Evolutionary conservation across 495 filamentous ascomycete genomes (phyloP).

Genomic region (Ascobolus immersus): DNA sequence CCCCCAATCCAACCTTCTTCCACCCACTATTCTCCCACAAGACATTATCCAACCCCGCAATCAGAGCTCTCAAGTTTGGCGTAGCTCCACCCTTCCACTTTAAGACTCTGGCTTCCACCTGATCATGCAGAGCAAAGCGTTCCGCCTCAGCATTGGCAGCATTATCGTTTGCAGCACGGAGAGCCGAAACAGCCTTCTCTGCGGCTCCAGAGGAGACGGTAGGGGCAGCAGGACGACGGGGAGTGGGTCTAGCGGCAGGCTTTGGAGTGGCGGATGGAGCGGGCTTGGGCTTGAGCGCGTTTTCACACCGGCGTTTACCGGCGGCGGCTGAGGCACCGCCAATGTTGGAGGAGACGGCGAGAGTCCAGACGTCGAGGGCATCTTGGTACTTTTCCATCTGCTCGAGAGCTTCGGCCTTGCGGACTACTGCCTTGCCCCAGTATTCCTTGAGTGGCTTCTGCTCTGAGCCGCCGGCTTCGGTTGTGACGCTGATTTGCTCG

Average conservation of each 20-base stretch:
- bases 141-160: constrained; percentile 71
- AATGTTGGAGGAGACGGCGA: constrained; percentile 57
- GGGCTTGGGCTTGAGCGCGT: constrained; percentile 40
- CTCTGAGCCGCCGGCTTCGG: constrained; percentile 24
- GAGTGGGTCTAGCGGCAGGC: constrained; percentile 15
- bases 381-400: constrained; percentile 85
- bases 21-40: constrained; percentile 80
- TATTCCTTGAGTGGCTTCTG: constrained; percentile 76
- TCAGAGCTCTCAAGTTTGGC: constrained; percentile 68
- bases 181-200: constrained; percentile 42
- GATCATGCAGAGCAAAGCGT: constrained; percentile 66
- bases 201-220: constrained; percentile 16
- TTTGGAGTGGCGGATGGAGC: constrained; percentile 19
- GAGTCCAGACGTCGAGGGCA: constrained; percentile 52
- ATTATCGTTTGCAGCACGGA: constrained; percentile 58
- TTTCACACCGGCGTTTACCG: constrained; percentile 75
- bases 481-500: constrained; percentile 50
- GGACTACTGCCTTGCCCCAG: constrained; percentile 71
- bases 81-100: constrained; percentile 72
- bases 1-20: constrained; percentile 88
- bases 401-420: constrained; percentile 87
- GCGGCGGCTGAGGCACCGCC: constrained; percentile 62
- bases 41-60: constrained; percentile 70
- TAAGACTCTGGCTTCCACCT: constrained; percentile 49
- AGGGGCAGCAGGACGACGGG: constrained; percentile 7